Base-by-base conservation (phyloP, 345 rosid genomes). In the Streptanthus diversifolius region DNA sequence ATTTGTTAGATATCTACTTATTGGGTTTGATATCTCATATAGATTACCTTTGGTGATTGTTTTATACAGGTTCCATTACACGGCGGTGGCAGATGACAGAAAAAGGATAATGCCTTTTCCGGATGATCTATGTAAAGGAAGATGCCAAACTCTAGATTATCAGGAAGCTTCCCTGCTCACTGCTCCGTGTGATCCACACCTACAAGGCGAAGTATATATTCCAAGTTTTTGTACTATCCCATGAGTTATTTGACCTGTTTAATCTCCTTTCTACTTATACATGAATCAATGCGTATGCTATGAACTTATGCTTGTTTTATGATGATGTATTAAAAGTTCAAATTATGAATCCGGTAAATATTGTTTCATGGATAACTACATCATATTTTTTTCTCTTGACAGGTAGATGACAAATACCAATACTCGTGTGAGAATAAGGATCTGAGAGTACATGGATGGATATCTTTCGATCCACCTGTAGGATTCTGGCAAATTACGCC, bases 401-500 rank as follows among this genome's bases (percentile, higher is more conserved):
- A 95, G 99, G 99, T 91, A 72, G 98, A 91, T 80, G 99, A 95
- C 81, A 95, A 95, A 62, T 95, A 95, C 79, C 93, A 91, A 73
- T 95, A 95, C 77, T 90, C 99, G 3, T 82, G 89, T 62, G 95
- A 90, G 76, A 91, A 91, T 81, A 86, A 85, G 78, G 87, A 95
- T 75, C 72, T 85, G 45, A 68, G 76, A 17, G 93, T 91, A 62
- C 99, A 95, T 87, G 99, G 99, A 54, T 95, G 99, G 99, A 84
- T 95, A 73, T 83, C 89, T 76, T 78, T 77, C 14, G 81, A 82
- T 13, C 98, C 97, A 14, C 86, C 96, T 5, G 85, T 95, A 5
- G 99, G 99, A 24, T 95, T 91, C 76, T 95, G 98, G 99, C 95
- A 88, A 83, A 95, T 95, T 70, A 90, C 89, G 3, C 95, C 98